These are phyloP conservation scores for Cydonia oblonga DNA, from an alignment of 331 rosid genomes.

Conservation along the genomic window DNA sequence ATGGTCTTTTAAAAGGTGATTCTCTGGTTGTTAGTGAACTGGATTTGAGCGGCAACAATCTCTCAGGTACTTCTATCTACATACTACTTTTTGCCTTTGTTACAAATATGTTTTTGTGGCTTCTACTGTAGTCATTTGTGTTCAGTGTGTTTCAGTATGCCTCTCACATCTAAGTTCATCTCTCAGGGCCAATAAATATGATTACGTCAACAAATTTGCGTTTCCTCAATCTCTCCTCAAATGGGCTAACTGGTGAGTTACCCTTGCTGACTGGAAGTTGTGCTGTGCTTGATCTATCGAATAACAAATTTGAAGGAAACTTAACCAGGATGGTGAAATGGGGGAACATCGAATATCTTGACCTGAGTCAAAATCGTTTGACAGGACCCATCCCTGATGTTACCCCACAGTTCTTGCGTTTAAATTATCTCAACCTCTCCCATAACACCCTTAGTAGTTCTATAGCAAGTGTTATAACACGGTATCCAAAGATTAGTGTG, in stretches of 20 bases:
- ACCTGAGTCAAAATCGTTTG: constrained; percentile 74
- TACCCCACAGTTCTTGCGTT: constrained; percentile 75
- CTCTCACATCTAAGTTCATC: constrained; percentile 22
- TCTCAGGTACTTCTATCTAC: constrained; percentile 50
- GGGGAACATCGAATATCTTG: constrained; percentile 87
- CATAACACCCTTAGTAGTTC: constrained; percentile 50
- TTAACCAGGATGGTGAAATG: constrained; percentile 67
- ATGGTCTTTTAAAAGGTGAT: constrained; percentile 75
- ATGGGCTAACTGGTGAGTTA: constrained; percentile 61
- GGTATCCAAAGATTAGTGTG: constrained; percentile 71
- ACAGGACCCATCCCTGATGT: constrained; percentile 66
- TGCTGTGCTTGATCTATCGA: constrained; percentile 80
- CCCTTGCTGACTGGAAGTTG: constrained; percentile 90
- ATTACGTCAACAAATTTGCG: constrained; percentile 63
- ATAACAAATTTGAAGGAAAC: constrained; percentile 71
- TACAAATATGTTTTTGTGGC: constrained; percentile 1
- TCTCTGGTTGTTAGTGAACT: constrained; percentile 67
- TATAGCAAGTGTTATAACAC: constrained; percentile 56
- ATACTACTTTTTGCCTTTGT: background rate
- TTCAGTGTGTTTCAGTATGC: constrained; percentile 1
- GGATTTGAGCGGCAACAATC: constrained; percentile 95
- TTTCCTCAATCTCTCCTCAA: constrained; percentile 65
- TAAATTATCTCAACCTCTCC: constrained; percentile 69
- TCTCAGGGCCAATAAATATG: constrained; percentile 65
- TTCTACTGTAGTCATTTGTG: background rate